Evolutionary conservation across 2,329 filamentous ascomycete species (phyloP), one percentile per base, ranked within the genome.

Genomic region (Diaporthe sp.): DNA sequence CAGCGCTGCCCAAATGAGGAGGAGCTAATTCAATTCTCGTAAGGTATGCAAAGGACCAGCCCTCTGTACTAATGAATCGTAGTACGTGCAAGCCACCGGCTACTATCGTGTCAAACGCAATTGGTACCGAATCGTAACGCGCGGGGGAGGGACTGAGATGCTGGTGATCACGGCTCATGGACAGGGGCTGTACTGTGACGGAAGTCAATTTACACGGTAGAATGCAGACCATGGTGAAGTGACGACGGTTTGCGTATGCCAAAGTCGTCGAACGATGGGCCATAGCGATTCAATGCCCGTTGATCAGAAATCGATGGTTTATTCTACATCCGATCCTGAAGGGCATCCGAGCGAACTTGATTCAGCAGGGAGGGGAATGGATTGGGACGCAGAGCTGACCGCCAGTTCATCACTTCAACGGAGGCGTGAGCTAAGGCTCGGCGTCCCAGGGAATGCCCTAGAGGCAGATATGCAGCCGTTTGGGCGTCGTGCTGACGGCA

Each of bases 331-430:
- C 78, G 79, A 77, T 79, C 78, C 78, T 78, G 70, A 61, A 44
- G 51, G 39, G 37, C 53, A 61, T 44, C 61, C 44, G 70, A 61
- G 44, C 69, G 42, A 75, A 68, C 30, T 72, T 72, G 73, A 72
- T 72, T 61, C 73, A 72, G 70, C 37, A 30, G 73, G 71, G 77
- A 78, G 77, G 56, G 78, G 79, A 77, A 77, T 77, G 75, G 74
- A 58, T 65, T 65, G 58, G 75, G 77, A 78, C 81, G 81, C 80
- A 81, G 80, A 81, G 79, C 81, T 87, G 86, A 87, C 86, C 86
- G 86, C 86, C 85, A 87, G 84, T 87, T 87, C 84, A 83, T 83
- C 81, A 65, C 55, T 66, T 55, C 47, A 58, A 68, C 71, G 73
- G 58, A 50, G 66, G 72, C 65, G 55, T 39, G 59, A 74, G 73